Base-by-base conservation (phyloP, 2,329 filamentous ascomycete genomes). In the Apiospora pterosperma region DNA sequence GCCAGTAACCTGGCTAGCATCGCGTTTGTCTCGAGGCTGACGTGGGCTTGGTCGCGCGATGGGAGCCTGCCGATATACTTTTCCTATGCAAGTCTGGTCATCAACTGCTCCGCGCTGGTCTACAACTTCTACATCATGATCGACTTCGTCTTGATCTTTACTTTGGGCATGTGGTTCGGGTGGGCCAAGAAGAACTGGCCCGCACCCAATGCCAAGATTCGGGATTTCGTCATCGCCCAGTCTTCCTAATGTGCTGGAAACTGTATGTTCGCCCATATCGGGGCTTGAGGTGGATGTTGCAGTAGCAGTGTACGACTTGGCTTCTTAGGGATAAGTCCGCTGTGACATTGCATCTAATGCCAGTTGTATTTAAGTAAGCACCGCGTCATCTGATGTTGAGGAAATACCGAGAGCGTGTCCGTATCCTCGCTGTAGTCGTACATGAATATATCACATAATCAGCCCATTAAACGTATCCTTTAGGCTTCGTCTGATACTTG, bases 81-180 rank as follows among this genome's bases (percentile, higher is more conserved):
- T 25, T 59, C 62, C 1, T 59, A 66, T 16, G 64, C 61, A 42
- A 62, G 63, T 38, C 16, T 4, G 2, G 2, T 21, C 5, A 65
- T 66, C 63, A 66, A 66, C 31, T 66, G 65, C 61, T 62, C 48
- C 41, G 65, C 63, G 0, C 65, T 63, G 3, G 63, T 61, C n/a
- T n/a, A n/a, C n/a, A n/a, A n/a, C n/a, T n/a, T n/a, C n/a, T n/a
- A n/a, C n/a, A n/a, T n/a, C 5, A 60, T 65, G 10, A 41, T 66
- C 34, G 59, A 60, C 5, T 60, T 63, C 5, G 59, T 65, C 10
- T 34, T 65, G 16, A 39, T 55, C 12, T 36, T 62, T 23, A 61
- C 60, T 12, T 19, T 62, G 3, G 42, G 23, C 5, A 36, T 52
- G 59, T 65, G 63, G 63, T 62, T 65, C 14, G 42, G 52, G 3